Evolutionary conservation across 2,329 filamentous ascomycete genomes (phyloP).

Genomic region (Pestalotiopsis fici): DNA sequence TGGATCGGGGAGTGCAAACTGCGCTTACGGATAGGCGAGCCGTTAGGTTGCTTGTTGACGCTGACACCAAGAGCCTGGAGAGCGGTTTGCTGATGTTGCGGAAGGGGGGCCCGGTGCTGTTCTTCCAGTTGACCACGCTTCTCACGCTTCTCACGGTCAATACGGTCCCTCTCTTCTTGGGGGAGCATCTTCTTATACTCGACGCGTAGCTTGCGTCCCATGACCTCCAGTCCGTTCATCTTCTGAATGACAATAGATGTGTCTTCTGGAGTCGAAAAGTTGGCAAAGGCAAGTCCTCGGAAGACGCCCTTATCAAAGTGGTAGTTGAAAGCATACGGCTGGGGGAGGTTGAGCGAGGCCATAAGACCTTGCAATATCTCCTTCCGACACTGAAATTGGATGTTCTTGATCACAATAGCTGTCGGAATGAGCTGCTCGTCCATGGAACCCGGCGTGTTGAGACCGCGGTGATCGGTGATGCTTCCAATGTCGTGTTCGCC

Average conservation of each 20-base stretch:
- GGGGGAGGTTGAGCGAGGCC: constrained; percentile 88
- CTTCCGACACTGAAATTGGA: constrained; percentile 97
- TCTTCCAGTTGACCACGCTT: constrained; percentile 94
- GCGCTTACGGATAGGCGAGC: constrained; percentile 47
- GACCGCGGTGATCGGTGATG: constrained; percentile 34
- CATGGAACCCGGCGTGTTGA: constrained; percentile 44
- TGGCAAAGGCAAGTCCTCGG: constrained; percentile 92
- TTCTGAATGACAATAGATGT: constrained; percentile 89
- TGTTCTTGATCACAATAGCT: constrained; percentile 99
- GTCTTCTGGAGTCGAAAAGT: constrained; percentile 94
- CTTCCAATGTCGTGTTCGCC: constrained; percentile 36
- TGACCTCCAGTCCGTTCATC: constrained; percentile 94
- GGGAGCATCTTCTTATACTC: constrained; percentile 99
- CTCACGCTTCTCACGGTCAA: constrained; percentile 96
- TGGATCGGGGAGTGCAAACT: neutral
- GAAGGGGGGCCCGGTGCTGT: constrained; percentile 79
- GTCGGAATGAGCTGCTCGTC: constrained; percentile 94
- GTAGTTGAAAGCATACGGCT: constrained; percentile 99
- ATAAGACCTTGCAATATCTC: constrained; percentile 91
- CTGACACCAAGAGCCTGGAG: constrained; percentile 75
- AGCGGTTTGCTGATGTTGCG: constrained; percentile 78
- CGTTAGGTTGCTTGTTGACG: constrained; percentile 62
- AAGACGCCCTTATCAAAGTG: constrained; percentile 99
- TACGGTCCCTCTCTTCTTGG: constrained; percentile 88
- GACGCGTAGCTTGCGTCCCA: constrained; percentile 90